Conservation (phyloP, 176 grass and related monocot species). For the Bromus sterilis region DNA sequence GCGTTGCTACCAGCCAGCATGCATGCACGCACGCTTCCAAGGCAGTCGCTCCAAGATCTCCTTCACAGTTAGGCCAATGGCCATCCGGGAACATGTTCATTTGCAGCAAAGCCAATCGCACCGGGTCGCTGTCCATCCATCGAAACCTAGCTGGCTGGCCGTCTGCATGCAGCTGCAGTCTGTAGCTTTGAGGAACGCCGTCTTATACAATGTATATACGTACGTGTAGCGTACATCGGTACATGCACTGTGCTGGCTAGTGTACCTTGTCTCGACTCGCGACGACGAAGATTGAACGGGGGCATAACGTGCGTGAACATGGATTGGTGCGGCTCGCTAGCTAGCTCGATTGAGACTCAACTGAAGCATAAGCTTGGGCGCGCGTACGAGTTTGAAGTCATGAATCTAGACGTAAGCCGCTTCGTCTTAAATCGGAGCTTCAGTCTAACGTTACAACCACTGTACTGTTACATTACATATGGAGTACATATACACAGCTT, state of each 20-base stretch:
- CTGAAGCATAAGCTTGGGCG: too few species aligned
- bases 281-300: too few species aligned
- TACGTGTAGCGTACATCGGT: too few species aligned
- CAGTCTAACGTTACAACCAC: too few species aligned
- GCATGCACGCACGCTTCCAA: not conserved
- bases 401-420: too few species aligned
- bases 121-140: not conserved
- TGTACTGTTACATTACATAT: too few species aligned
- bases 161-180: not conserved
- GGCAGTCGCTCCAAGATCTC: not conserved
- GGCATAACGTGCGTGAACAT: too few species aligned
- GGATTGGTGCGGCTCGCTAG: too few species aligned
- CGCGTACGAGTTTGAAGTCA: too few species aligned
- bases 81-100: constrained; percentile 8
- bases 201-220: not conserved
- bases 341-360: too few species aligned
- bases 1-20: not conserved
- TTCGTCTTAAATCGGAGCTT: too few species aligned
- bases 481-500: not conserved
- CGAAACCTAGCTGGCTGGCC: not conserved
- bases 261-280: not conserved
- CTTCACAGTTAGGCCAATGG: not conserved
- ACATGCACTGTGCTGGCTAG: not conserved
- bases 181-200: not conserved
- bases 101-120: not conserved